Percentiles rank a stretch among this genome's conserved stretches.
These are phyloP conservation scores for Madurella fahalii DNA, from an alignment of 2,329 filamentous ascomycete genomes.

Conservation along the genomic window DNA sequence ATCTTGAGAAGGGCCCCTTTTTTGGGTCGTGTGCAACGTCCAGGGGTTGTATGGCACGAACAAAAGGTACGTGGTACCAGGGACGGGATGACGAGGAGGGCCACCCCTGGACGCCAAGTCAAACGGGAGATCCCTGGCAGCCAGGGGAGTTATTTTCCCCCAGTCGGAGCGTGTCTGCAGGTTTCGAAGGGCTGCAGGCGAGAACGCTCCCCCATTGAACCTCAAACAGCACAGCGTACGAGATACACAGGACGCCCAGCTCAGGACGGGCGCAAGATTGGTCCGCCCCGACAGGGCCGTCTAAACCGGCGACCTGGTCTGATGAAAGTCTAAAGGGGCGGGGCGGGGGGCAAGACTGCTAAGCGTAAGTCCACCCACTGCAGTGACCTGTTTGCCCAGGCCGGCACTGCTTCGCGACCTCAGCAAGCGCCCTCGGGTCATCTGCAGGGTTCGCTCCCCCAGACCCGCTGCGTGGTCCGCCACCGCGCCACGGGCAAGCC, in stretches of 20 bases:
- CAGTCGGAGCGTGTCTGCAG: conserved; percentile 15
- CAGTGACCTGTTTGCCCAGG: no score
- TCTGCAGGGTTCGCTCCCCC: neutral
- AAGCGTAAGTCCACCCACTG: no score
- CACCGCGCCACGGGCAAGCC: neutral
- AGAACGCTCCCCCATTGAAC: conserved; percentile 16
- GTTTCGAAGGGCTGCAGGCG: conserved; percentile 22
- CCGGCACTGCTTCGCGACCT: no score
- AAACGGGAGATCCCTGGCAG: conserved; percentile 21
- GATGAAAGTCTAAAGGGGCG: no score
- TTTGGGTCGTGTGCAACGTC: conserved; percentile 10
- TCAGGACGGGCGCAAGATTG: neutral
- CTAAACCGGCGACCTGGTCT: neutral
- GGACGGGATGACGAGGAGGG: conserved; percentile 8
- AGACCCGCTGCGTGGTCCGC: neutral
- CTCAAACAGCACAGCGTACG: conserved; percentile 18
- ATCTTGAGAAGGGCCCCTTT: conserved; percentile 3
- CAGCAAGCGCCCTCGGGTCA: no score
- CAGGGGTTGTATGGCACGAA: conserved; percentile 4
- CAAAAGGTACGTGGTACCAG: conserved; percentile 6
- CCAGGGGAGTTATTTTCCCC: conserved; percentile 15
- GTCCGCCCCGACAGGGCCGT: neutral
- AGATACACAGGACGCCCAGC: neutral
- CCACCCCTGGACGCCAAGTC: conserved; percentile 24
- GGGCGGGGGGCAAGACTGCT: no score